A percentile compares a stretch with the other conserved stretches of the same genome.
These are phyloP conservation scores for Talaromyces albobiverticillius DNA, from an alignment of 2,329 filamentous ascomycete species.

Conservation along the genomic window DNA sequence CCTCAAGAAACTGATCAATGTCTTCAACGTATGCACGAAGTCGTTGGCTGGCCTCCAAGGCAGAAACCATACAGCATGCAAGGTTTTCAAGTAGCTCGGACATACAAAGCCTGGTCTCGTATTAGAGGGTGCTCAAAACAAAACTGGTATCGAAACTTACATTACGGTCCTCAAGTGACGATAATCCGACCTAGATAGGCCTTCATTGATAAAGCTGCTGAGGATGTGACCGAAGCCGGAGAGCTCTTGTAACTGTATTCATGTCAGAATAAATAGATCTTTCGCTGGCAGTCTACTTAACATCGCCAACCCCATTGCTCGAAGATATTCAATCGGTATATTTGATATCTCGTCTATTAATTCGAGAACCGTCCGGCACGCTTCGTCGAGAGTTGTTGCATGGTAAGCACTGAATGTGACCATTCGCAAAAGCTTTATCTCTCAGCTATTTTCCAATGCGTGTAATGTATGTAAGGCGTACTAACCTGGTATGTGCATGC, in stretches of 20 bases:
- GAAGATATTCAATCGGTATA: slow-evolving; percentile 9
- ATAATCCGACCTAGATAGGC: slow-evolving; percentile 4
- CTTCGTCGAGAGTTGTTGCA: slow-evolving; percentile 7
- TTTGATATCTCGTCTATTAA: slow-evolving; percentile 8
- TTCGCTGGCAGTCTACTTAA: background rate
- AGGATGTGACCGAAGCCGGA: slow-evolving; percentile 6
- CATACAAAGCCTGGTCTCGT: slow-evolving; percentile 4
- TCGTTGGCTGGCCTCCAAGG: slow-evolving; percentile 3
- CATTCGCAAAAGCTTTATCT: slow-evolving; percentile 1
- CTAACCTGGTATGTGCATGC: slow-evolving; percentile 8
- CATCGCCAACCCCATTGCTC: slow-evolving; percentile 7
- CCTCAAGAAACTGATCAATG: slow-evolving; percentile 3
- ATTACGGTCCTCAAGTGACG: slow-evolving; percentile 6
- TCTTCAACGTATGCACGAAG: slow-evolving; percentile 7
- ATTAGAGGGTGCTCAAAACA: background rate
- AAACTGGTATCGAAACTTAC: background rate
- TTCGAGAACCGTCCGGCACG: slow-evolving; percentile 8
- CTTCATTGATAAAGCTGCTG: slow-evolving; percentile 4
- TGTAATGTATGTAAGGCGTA: background rate
- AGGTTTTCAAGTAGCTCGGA: slow-evolving; percentile 6
- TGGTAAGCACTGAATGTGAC: slow-evolving; percentile 8
- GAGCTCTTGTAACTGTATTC: slow-evolving; percentile 5
- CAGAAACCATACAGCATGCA: background rate
- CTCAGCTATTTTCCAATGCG: background rate
- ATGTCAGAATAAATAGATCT: background rate